Evolutionary conservation across 1,284 basidiomycete genomes (phyloP).

Genomic region (Sanghuangporus baumii): DNA sequence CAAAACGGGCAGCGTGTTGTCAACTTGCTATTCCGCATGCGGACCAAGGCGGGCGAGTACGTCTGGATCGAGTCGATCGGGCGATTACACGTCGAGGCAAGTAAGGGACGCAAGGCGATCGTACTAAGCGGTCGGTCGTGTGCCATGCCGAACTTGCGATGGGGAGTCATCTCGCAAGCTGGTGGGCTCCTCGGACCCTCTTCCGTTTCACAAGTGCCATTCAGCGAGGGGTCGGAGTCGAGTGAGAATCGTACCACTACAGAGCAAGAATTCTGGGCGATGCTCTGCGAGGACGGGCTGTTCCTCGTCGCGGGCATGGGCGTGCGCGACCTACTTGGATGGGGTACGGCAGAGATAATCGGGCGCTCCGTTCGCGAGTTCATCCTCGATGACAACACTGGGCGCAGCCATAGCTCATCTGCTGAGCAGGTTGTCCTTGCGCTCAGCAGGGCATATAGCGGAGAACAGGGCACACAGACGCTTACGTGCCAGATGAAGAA

Average conservation of each 20-base stretch:
- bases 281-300: conserved; percentile 43
- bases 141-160: conserved; percentile 58
- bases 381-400: conserved; percentile 27
- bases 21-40: conserved; percentile 74
- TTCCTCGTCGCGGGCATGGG: conserved; percentile 48
- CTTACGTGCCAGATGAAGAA: conserved; percentile 29
- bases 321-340: conserved; percentile 54
- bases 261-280: conserved; percentile 53
- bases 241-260: neutral
- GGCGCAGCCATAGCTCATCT: conserved; percentile 18
- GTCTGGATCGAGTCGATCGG: conserved; percentile 88
- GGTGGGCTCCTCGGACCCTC: conserved; percentile 36
- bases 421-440: conserved; percentile 25
- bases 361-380: conserved; percentile 59
- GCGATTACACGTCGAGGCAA: conserved; percentile 79
- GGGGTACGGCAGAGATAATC: conserved; percentile 63
- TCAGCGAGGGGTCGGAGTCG: neutral
- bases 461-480: conserved; percentile 22
- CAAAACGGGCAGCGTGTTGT: conserved; percentile 39
- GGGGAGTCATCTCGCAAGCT: conserved; percentile 47
- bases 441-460: conserved; percentile 15
- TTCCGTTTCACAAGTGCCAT: neutral
- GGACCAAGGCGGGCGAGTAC: conserved; percentile 59
- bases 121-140: conserved; percentile 73
- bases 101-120: conserved; percentile 87